Base-by-base conservation (phyloP, 1,284 basidiomycete species). In the Tausonia pullulans region DNA sequence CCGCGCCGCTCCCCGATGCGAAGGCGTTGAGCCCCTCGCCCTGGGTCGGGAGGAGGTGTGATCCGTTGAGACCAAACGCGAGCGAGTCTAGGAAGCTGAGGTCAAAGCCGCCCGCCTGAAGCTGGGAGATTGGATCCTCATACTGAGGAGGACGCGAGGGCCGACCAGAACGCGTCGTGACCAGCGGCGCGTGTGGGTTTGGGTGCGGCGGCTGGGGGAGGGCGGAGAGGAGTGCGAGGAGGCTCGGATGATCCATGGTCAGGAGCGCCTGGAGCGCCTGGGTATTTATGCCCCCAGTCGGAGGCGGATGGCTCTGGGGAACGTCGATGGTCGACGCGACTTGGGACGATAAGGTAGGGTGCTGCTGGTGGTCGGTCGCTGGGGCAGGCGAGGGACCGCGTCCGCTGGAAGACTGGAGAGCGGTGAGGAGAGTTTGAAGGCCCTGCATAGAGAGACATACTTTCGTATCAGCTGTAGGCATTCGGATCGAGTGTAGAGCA, bases 81-180 rank as follows among this genome's bases (percentile, higher is more conserved):
- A 27, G 27, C 27, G 27, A 27, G 27, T 27, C 27, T 27, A 27
- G 27, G 27, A 27, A 27, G 27, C 27, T 27, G 27, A 27, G 27
- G 27, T 27, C 27, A 27, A 27, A 27, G 27, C 27, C 27, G 27
- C 27, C 27, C 27, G 27, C 27, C 14, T 61, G 60, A 13, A 60
- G 59, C 39, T 60, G 59, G 1, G 43, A 44, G 41, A 61, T 50
- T 11, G 52, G 49, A 8, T 61, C 60, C 11, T 61, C 60, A 6
- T 52, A 41, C 27, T 61, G 60, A 52, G 60, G 60, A 40, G 60
- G 60, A 27, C 60, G 60, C 9, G 60, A 61, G 11, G 60, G 60
- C 46, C 60, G 40, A 4, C 60, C 60, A 2, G 60, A 61, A 53
- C 60, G 39, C 6, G 60, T 61, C 39, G 16, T 39, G 1, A 61